Evolutionary conservation across 2,329 filamentous ascomycete species (phyloP).

Genomic region (Clarireedia monteithiana): DNA sequence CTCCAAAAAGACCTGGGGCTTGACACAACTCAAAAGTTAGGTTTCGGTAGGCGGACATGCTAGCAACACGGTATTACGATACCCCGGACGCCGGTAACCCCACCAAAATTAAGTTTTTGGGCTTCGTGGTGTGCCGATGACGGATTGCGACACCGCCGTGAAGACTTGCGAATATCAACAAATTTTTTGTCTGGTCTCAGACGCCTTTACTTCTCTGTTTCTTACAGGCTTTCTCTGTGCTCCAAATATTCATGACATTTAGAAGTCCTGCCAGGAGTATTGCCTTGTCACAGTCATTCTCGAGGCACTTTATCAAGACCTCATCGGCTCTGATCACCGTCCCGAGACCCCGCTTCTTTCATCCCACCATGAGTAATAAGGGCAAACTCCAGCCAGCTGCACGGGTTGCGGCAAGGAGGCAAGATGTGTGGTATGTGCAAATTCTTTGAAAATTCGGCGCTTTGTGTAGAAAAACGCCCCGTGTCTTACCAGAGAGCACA

Average conservation of each 20-base stretch:
- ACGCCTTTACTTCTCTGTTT: neutral
- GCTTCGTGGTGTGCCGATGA: neutral
- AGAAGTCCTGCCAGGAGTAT: neutral
- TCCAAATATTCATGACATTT: constrained; percentile 12
- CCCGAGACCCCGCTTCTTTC: constrained; percentile 13
- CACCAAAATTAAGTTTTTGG: too few relatives aligned
- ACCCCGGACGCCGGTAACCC: too few relatives aligned
- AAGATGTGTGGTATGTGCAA: constrained; percentile 49
- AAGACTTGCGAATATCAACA: neutral
- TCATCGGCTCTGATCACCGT: neutral
- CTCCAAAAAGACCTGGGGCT: too few relatives aligned
- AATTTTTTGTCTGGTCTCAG: neutral
- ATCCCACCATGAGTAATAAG: constrained; percentile 24
- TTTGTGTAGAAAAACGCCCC: neutral
- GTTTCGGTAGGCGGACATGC: too few relatives aligned
- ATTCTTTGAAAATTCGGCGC: neutral
- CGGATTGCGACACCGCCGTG: constrained; percentile 1
- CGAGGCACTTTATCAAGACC: neutral
- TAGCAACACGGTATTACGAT: too few relatives aligned
- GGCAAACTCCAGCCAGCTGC: constrained; percentile 41
- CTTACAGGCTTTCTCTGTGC: neutral
- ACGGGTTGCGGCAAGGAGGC: constrained; percentile 44
- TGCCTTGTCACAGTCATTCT: constrained; percentile 4
- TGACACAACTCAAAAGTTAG: too few relatives aligned
- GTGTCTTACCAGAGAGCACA: neutral